These are phyloP conservation scores for Fusarium nodosum DNA, from an alignment of 2,329 filamentous ascomycete genomes.

Conservation along the genomic window DNA sequence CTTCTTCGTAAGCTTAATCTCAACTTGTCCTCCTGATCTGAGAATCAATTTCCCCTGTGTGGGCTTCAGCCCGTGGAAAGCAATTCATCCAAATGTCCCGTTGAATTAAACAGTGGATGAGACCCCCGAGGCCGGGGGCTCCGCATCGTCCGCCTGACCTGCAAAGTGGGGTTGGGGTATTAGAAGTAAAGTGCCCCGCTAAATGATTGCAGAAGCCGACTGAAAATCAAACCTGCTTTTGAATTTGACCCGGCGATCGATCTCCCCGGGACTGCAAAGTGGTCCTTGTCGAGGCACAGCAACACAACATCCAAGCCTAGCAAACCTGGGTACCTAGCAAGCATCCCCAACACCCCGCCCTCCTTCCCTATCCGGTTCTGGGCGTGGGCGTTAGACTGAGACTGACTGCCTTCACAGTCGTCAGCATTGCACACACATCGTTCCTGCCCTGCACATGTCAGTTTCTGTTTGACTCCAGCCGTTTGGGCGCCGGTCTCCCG, in stretches of 20 bases:
- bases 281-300: conserved; percentile 26
- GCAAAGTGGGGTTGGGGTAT: conserved; percentile 48
- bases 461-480: conserved; percentile 26
- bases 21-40: conserved; percentile 18
- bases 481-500: conserved; percentile 25
- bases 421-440: conserved; percentile 34
- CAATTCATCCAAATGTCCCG: conserved; percentile 36
- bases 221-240: conserved; percentile 41
- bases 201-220: conserved; percentile 39
- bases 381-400: conserved; percentile 39
- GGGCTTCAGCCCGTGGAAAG: conserved; percentile 19
- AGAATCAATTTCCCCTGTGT: conserved; percentile 23
- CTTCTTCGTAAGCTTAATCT: conserved; percentile 24
- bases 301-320: conserved; percentile 11
- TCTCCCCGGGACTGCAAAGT: conserved; percentile 38
- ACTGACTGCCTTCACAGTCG: conserved; percentile 10
- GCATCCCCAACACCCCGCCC: conserved; percentile 37
- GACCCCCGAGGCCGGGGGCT: conserved; percentile 44
- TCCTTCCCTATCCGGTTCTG: conserved; percentile 43
- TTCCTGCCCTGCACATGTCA: conserved; percentile 18
- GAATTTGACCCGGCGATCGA: conserved; percentile 40
- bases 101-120: conserved; percentile 30
- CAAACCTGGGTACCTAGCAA: neutral
- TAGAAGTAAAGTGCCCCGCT: conserved; percentile 30
- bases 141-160: conserved; percentile 49